These are phyloP conservation scores for Mitragyna speciosa DNA, from an alignment of 257 asterid genomes.

Conservation along the genomic window DNA sequence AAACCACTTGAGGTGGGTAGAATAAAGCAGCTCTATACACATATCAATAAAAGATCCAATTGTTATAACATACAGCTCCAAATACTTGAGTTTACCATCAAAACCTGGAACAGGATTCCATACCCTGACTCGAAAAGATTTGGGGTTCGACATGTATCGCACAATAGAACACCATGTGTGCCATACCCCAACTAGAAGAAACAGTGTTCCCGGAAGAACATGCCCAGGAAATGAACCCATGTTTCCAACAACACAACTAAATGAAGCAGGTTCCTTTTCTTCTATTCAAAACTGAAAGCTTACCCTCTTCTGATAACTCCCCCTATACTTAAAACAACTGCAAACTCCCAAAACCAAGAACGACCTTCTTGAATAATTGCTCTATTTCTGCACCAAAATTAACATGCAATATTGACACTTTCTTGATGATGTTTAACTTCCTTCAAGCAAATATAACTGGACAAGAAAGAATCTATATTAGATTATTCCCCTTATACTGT, in stretches of 20 bases:
- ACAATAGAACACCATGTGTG: constrained; percentile 77
- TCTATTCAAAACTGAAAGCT: neutral
- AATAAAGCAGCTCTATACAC: constrained; percentile 78
- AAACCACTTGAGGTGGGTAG: constrained; percentile 83
- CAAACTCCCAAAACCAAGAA: constrained; percentile 11
- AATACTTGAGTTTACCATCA: constrained; percentile 63
- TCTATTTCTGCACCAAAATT: neutral
- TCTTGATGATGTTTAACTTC: neutral
- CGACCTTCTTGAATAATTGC: neutral
- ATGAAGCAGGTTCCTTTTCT: constrained; percentile 13
- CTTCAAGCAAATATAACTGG: neutral
- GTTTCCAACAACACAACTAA: constrained; percentile 10
- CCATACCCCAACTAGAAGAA: constrained; percentile 84
- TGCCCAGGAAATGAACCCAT: constrained; percentile 98
- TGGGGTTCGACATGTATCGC: constrained; percentile 65
- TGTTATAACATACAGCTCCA: constrained; percentile 87
- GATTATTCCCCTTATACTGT: neutral
- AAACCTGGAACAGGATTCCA: constrained; percentile 94
- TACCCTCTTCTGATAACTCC: neutral
- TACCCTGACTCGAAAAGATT: constrained; percentile 66
- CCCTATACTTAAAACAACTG: neutral
- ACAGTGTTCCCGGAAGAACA: constrained; percentile 87
- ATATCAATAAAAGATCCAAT: constrained; percentile 82
- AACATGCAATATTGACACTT: neutral
- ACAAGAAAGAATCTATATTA: neutral